Base-by-base conservation (phyloP, 2,329 filamentous ascomycete genomes). In the Massarina eburnea region DNA sequence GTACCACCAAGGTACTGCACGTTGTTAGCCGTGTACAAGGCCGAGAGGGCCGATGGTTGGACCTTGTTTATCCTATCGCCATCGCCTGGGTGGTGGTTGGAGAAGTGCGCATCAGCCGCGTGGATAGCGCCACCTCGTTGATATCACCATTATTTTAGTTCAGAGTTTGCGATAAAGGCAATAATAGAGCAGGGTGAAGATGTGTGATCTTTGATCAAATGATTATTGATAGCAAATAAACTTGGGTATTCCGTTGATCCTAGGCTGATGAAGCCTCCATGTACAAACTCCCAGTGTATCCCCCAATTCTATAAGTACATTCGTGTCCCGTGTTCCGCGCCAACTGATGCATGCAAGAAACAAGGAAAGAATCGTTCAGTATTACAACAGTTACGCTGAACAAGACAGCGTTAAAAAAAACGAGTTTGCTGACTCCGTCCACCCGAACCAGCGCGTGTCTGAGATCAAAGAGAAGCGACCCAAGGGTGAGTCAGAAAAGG, bases 381-480 rank as follows among this genome's bases (percentile, higher is more conserved):
- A 70, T 70, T 70, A 68, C 54, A 70, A 67, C 48, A 49, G 48
- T 43, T 51, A 53, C 55, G 51, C 39, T 51, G 48, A 51, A 36
- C 39, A 45, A 58, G 58, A 45, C 49, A 65, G 52, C 59, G 55
- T 56, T 57, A 60, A 66, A 54, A 52, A n/a, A 52, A 46, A 50
- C 46, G 45, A 47, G 39, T 57, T n/a, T 51, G 49, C 49, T 47
- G 50, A 52, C 59, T 62, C 59, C 62, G 45, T 64, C 52, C 60
- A 68, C 66, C 59, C 65, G 65, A 59, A 53, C 66, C 65, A 59
- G 66, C 66, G 64, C 44, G 64, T 67, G 65, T 64, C 26, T 41
- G 55, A 59, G 51, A 52, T 41, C 46, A 49, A 46, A 54, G 55
- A 49, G 52, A 59, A 52, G 53, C 46, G 49, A 51, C 54, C 55